phyloP scores from a whole-genome alignment of 2,329 filamentous ascomycete genomes.

The Aspergillus intermedius region DNA sequence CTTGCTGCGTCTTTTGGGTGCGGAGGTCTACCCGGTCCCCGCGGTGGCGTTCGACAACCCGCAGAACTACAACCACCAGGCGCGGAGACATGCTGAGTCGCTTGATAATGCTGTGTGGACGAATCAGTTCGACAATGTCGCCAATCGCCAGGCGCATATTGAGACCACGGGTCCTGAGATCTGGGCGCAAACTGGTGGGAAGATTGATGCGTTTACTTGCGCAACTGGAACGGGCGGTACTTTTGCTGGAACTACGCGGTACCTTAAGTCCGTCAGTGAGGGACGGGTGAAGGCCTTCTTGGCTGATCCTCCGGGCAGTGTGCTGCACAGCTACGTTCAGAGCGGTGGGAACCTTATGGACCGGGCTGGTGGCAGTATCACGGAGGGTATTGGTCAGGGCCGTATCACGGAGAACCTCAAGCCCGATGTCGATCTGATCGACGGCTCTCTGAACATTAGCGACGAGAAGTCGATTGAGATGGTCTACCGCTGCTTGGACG shows the following conservation, averaged over 20 bases:
- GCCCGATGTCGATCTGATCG: conserved; percentile 75
- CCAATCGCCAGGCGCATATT: conserved; percentile 88
- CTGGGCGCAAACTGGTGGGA: conserved; percentile 82
- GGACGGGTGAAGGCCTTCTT: conserved; percentile 81
- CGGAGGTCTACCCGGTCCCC: conserved; percentile 92
- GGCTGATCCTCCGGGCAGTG: conserved; percentile 87
- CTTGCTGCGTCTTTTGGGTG: conserved; percentile 79
- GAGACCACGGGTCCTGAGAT: conserved; percentile 97
- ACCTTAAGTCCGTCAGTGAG: conserved; percentile 73
- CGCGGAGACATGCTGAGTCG: conserved; percentile 75
- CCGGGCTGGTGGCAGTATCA: conserved; percentile 79
- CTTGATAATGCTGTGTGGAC: conserved; percentile 93
- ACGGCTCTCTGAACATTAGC: conserved; percentile 74
- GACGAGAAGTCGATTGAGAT: conserved; percentile 96
- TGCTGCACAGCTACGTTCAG: conserved; percentile 85
- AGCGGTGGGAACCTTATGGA: conserved; percentile 80
- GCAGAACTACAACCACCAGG: conserved; percentile 97
- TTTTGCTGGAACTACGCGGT: conserved; percentile 79
- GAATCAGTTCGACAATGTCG: conserved; percentile 96
- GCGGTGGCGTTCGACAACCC: conserved; percentile 94
- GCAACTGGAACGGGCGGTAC: conserved; percentile 91
- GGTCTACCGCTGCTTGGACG: conserved; percentile 93
- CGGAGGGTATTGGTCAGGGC: conserved; percentile 95
- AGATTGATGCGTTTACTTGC: conserved; percentile 90
- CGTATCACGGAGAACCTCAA: conserved; percentile 90